These are phyloP conservation scores for Escallonia rubra DNA, from an alignment of 129 eudicot genomes.

Conservation along the genomic window DNA sequence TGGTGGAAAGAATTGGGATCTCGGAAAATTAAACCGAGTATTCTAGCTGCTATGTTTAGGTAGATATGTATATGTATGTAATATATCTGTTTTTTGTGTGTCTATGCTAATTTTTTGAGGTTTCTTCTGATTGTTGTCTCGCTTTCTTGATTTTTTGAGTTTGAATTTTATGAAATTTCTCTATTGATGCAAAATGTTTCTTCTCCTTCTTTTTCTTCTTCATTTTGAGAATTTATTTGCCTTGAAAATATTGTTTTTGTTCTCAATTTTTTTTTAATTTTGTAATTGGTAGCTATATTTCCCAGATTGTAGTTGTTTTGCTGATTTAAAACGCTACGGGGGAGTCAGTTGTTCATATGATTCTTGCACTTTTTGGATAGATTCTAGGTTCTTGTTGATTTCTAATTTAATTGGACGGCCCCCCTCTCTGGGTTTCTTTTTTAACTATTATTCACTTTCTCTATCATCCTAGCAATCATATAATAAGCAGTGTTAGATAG, in stretches of 20 bases:
- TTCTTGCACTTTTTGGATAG: neutral
- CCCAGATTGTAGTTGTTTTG: neutral
- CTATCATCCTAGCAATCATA: neutral
- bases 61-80: neutral
- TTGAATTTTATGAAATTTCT: neutral
- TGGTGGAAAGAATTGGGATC: neutral
- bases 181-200: neutral
- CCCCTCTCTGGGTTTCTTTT: neutral
- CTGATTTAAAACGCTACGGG: neutral
- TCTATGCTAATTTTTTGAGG: constrained; percentile 2
- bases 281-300: neutral
- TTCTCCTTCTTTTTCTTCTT: neutral
- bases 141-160: neutral
- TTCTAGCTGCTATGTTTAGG: neutral
- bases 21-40: neutral
- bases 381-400: constrained; percentile 37
- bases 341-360: neutral
- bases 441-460: constrained; percentile 7
- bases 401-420: constrained; percentile 11
- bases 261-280: neutral
- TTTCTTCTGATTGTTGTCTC: neutral
- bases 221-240: neutral
- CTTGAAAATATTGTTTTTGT: neutral
- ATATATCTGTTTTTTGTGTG: neutral
- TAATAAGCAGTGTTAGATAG: neutral